A percentile compares a stretch with the other conserved stretches of the same genome.
Evolutionary conservation across 73 alveolate genomes (phyloP).

Genomic region (Paramecium tetraurelia): DNA sequence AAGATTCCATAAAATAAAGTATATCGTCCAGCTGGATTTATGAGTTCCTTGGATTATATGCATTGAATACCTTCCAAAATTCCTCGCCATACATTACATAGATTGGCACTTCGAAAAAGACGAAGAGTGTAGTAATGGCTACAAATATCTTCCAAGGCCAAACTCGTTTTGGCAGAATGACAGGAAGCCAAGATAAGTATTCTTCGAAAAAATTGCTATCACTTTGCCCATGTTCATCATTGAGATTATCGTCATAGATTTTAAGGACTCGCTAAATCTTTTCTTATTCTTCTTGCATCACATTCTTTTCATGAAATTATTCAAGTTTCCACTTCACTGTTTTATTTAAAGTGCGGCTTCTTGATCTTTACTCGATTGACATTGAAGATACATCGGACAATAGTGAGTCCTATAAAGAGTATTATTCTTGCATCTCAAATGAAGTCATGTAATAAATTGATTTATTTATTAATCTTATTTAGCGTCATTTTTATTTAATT

Average conservation of each 20-base stretch:
- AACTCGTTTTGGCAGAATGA: not conserved
- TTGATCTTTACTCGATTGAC: not conserved
- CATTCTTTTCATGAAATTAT: not conserved
- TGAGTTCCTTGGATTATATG: not conserved
- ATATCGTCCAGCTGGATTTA: not conserved
- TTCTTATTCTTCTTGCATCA: not conserved
- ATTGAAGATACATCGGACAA: not conserved
- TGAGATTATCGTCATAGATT: not conserved
- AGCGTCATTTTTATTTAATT: not conserved
- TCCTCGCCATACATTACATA: not conserved
- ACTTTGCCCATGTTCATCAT: not conserved
- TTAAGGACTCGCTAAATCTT: not conserved
- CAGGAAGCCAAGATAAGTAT: slow-evolving; percentile 16
- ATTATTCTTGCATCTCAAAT: slow-evolving; percentile 17
- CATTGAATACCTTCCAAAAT: not conserved
- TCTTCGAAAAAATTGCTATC: not conserved
- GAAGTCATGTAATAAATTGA: not conserved
- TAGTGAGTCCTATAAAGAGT: not conserved
- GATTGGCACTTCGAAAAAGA: slow-evolving; percentile 3
- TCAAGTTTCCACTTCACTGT: slow-evolving; percentile 5
- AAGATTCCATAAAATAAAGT: slow-evolving; percentile 9
- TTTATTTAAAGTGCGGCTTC: slow-evolving; percentile 13
- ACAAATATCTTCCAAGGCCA: slow-evolving; percentile 28
- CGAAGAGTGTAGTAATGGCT: not conserved
- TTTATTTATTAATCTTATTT: not conserved